A percentile compares a stretch with the other conserved stretches of the same genome.
These are phyloP conservation scores for Lasiodiplodia sp. DNA, from an alignment of 2,329 filamentous ascomycete genomes.

Conservation along the genomic window DNA sequence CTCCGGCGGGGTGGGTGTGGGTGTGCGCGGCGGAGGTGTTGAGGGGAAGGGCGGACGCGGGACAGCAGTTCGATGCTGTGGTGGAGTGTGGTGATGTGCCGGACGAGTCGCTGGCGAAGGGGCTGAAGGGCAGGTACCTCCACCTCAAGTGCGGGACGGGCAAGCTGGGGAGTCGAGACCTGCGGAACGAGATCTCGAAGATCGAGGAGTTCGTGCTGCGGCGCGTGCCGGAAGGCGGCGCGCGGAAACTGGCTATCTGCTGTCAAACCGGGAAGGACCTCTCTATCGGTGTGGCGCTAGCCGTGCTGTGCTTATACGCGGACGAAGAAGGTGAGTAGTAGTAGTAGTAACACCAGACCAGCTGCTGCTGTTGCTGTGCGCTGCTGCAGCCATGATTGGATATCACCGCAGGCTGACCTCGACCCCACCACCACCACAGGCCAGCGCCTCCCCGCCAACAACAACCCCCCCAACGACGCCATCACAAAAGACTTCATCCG, in stretches of 20 bases:
- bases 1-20: constrained; percentile 50
- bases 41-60: not conserved
- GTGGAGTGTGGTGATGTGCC: constrained; percentile 52
- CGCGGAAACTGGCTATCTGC: constrained; percentile 61
- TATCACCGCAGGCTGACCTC: too few relatives aligned
- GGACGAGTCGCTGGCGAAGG: constrained; percentile 30
- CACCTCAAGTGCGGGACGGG: constrained; percentile 72
- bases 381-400: too few relatives aligned
- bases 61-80: constrained; percentile 44
- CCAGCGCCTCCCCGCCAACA: not conserved
- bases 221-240: constrained; percentile 12
- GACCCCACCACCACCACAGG: not conserved
- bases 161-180: constrained; percentile 82
- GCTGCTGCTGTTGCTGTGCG: too few relatives aligned
- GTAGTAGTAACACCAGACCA: not conserved
- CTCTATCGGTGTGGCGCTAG: constrained; percentile 78
- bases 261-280: constrained; percentile 83
- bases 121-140: constrained; percentile 55
- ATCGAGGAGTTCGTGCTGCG: constrained; percentile 37
- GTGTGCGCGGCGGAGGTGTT: constrained; percentile 47
- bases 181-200: constrained; percentile 72
- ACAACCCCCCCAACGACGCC: not conserved
- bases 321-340: constrained; percentile 64
- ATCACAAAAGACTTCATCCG: constrained; percentile 81
- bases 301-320: constrained; percentile 76